Percentiles rank a stretch among this genome's conserved stretches.
Evolutionary conservation across 495 filamentous ascomycete species (phyloP).

Genomic region (Hypoxylon crocopeplum): DNA sequence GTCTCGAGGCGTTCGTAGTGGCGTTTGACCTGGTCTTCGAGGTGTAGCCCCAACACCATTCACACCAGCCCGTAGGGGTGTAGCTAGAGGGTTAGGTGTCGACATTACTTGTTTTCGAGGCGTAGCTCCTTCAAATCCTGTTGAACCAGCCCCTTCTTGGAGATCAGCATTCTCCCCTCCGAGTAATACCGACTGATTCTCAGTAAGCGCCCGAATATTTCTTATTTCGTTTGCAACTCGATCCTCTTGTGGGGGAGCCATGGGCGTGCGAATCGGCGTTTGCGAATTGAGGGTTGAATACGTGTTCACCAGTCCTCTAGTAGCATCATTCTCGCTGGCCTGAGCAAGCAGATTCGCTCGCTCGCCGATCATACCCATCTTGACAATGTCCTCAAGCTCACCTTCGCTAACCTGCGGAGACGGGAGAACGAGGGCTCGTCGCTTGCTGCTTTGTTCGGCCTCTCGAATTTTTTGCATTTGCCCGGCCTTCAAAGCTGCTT

Average conservation of each 20-base stretch:
- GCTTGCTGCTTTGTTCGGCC: conserved; percentile 94
- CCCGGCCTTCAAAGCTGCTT: conserved; percentile 91
- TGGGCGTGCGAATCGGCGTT: conserved; percentile 90
- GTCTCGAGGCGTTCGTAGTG: conserved; percentile 89
- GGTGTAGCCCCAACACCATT: conserved; percentile 78
- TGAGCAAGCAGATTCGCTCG: conserved; percentile 78
- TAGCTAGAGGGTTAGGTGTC: conserved; percentile 95
- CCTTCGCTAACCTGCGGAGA: conserved; percentile 88
- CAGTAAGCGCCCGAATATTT: conserved; percentile 90
- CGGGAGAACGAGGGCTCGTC: conserved; percentile 78
- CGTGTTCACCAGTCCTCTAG: conserved; percentile 83
- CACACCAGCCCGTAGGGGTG: conserved; percentile 76
- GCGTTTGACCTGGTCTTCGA: conserved; percentile 77
- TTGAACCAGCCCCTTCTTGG: conserved; percentile 79
- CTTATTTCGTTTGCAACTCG: conserved; percentile 94
- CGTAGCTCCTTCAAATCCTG: conserved; percentile 85
- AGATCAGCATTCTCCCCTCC: conserved; percentile 94
- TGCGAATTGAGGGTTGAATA: conserved; percentile 81
- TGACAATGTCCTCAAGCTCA: conserved; percentile 97
- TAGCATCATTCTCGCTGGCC: conserved; percentile 83
- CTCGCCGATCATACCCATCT: conserved; percentile 96
- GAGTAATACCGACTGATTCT: conserved; percentile 93
- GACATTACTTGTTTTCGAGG: conserved; percentile 80
- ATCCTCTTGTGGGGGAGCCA: conserved; percentile 90
- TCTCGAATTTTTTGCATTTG: conserved; percentile 96